Percentiles rank a stretch among this genome's conserved stretches.
Conservation (phyloP, 73 alveolate genomes). For the Paramecium tetraurelia region DNA sequence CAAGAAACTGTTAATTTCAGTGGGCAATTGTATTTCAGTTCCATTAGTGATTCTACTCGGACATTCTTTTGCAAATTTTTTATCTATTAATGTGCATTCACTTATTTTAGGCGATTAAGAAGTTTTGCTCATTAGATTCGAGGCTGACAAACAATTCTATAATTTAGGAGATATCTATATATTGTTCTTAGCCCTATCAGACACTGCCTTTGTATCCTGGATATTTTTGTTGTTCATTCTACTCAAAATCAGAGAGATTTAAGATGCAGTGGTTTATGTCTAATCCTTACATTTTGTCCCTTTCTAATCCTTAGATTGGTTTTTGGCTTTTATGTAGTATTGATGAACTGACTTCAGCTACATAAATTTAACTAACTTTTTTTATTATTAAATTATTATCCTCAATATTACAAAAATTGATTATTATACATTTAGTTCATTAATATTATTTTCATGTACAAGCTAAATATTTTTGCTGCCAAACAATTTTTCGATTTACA, state of each 20-base stretch:
- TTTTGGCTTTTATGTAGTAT: conserved; percentile 14
- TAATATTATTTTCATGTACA: not conserved
- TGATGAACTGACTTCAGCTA: not conserved
- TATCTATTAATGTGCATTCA: not conserved
- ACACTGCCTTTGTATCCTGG: not conserved
- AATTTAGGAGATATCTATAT: not conserved
- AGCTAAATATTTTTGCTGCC: not conserved
- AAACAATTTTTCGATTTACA: conserved; percentile 12
- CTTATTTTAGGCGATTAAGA: not conserved
- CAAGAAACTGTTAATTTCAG: not conserved
- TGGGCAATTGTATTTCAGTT: not conserved
- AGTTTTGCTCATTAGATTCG: not conserved
- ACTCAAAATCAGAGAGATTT: not conserved
- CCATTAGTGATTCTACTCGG: not conserved
- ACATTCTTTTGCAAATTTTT: not conserved
- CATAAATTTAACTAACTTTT: conserved; percentile 10
- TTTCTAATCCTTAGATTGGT: not conserved
- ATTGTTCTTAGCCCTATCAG: not conserved
- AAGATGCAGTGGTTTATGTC: not conserved
- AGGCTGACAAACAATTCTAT: not conserved
- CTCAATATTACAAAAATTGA: not conserved
- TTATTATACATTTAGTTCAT: not conserved
- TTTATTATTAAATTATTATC: not conserved
- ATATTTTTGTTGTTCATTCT: not conserved
- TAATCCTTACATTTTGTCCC: not conserved